Conservation (phyloP, 176 grass and related monocot genomes). For the Triticum urartu region DNA sequence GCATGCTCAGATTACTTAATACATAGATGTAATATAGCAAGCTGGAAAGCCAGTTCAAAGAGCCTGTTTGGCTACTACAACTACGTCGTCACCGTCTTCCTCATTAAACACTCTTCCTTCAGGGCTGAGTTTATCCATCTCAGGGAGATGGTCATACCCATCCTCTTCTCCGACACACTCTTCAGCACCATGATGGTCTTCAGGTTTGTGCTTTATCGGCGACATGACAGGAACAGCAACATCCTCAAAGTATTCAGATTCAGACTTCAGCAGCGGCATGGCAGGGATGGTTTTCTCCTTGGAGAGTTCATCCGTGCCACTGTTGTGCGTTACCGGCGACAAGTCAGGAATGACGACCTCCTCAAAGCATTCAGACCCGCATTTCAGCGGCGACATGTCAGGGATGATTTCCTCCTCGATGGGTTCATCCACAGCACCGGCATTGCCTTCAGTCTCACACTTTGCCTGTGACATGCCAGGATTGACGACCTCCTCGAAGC, state of each 20-base stretch:
- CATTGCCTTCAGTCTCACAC: not conserved
- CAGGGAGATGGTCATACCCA: constrained; percentile 15
- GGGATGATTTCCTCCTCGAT: not conserved
- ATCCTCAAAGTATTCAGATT: not conserved
- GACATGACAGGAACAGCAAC: not conserved
- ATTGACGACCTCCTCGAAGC: not conserved
- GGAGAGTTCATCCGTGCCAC: not conserved
- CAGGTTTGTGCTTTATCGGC: not conserved
- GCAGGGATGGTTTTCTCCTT: not conserved
- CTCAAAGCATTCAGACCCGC: not conserved
- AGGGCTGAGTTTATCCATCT: not conserved
- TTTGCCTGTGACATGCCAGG: not conserved
- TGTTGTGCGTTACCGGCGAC: not conserved
- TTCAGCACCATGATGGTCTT: not conserved
- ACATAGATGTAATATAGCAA: not conserved
- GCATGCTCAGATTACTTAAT: not conserved
- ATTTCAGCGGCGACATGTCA: not conserved
- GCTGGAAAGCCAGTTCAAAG: not conserved
- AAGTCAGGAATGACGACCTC: not conserved
- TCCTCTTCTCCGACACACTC: not conserved
- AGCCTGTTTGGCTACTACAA: constrained; percentile 9
- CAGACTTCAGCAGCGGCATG: not conserved
- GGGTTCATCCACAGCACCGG: not conserved
- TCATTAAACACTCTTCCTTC: constrained; percentile 6
- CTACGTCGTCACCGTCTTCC: constrained; percentile 13